Conservation (phyloP, 495 filamentous ascomycete genomes). For the Aspergillus sparsus region DNA sequence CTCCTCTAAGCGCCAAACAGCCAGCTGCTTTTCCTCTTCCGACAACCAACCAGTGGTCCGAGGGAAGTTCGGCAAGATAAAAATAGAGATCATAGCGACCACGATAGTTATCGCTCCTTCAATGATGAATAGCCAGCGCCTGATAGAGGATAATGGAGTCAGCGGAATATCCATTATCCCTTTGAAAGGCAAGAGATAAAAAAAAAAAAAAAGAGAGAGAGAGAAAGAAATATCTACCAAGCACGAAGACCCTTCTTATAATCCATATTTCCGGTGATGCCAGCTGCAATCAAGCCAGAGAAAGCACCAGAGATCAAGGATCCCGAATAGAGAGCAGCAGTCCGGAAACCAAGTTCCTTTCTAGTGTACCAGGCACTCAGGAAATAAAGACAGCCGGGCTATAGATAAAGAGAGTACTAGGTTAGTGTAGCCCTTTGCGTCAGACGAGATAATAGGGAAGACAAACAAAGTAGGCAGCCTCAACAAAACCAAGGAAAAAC, state of each 20-base stretch:
- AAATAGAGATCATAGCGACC: slow-evolving; percentile 54
- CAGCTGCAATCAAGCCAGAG: slow-evolving; percentile 61
- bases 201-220: background rate
- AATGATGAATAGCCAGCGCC: slow-evolving; percentile 59
- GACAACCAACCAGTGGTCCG: slow-evolving; percentile 72
- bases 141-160: slow-evolving; percentile 1
- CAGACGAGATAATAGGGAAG: no score
- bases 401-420: background rate
- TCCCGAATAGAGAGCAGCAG: slow-evolving; percentile 52
- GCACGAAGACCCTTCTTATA: slow-evolving; percentile 47
- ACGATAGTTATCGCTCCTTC: slow-evolving; percentile 64
- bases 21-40: slow-evolving; percentile 67
- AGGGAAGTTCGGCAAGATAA: slow-evolving; percentile 78
- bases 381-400: slow-evolving; percentile 52
- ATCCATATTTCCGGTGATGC: slow-evolving; percentile 49
- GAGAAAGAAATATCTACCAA: slow-evolving; percentile 35
- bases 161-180: background rate
- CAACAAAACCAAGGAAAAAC: slow-evolving; percentile 71
- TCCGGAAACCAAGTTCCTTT: slow-evolving; percentile 52
- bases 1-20: slow-evolving; percentile 69
- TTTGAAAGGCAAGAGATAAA: background rate
- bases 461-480: slow-evolving; percentile 51
- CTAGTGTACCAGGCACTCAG: slow-evolving; percentile 53
- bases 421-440: slow-evolving; percentile 5
- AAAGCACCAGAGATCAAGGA: slow-evolving; percentile 62